Conservation (phyloP, 306 rosid species). For the Trifolium subterraneum region DNA sequence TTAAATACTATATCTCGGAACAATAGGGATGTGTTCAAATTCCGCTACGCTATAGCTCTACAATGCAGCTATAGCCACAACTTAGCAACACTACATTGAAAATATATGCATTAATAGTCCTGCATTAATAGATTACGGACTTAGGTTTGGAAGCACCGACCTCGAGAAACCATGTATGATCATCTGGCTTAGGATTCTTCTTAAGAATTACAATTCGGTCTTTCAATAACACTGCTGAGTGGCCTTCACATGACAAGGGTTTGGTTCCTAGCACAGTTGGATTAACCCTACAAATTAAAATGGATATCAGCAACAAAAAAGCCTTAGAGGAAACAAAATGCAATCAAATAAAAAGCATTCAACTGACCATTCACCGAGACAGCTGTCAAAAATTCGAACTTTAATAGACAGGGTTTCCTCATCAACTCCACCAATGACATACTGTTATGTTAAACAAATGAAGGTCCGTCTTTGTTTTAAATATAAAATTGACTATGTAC, state of each 20-base stretch:
- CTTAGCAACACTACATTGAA: background rate
- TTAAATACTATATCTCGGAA: background rate
- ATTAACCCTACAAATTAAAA: conserved; percentile 59
- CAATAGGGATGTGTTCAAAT: background rate
- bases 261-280: conserved; percentile 70
- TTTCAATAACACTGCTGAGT: conserved; percentile 65
- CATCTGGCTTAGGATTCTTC: conserved; percentile 63
- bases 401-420: conserved; percentile 58
- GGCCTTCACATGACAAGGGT: conserved; percentile 70
- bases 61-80: background rate
- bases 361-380: conserved; percentile 68
- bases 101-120: background rate
- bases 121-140: conserved; percentile 7
- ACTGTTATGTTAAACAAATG: conserved; percentile 75
- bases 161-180: conserved; percentile 85
- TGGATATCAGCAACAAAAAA: conserved; percentile 44
- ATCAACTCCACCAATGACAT: conserved; percentile 74
- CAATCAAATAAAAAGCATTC: conserved; percentile 15
- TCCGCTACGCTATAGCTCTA: background rate
- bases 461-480: conserved; percentile 19
- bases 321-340: background rate
- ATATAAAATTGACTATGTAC: conserved; percentile 32
- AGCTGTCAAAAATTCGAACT: conserved; percentile 64
- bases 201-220: conserved; percentile 68
- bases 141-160: conserved; percentile 50